Evolutionary conservation across 1,284 basidiomycete species (phyloP).

Genomic region (Leccinum proliferum): DNA sequence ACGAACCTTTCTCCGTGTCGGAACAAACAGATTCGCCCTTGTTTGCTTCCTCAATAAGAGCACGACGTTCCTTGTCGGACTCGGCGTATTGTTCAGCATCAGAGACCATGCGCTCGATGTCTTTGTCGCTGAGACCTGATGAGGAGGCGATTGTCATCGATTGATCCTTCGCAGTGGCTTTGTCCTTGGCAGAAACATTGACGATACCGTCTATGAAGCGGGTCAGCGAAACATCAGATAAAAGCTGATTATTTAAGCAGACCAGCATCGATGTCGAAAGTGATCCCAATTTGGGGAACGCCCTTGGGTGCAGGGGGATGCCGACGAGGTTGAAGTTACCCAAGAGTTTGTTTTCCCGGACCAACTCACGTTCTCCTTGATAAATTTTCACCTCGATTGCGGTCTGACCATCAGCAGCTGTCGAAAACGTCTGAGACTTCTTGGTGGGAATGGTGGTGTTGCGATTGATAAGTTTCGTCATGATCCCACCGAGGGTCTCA

Average conservation of each 20-base stretch:
- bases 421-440: slow-evolving; percentile 99
- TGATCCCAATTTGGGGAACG: slow-evolving; percentile 98
- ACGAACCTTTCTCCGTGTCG: slow-evolving; percentile 91
- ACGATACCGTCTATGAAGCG: slow-evolving; percentile 78
- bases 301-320: slow-evolving; percentile 98
- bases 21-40: slow-evolving; percentile 92
- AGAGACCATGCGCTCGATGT: slow-evolving; percentile 96
- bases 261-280: slow-evolving; percentile 98
- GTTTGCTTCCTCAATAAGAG: slow-evolving; percentile 95
- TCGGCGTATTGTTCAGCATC: slow-evolving; percentile 95
- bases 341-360: slow-evolving; percentile 97
- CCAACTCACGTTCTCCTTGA: slow-evolving; percentile 98
- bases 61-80: slow-evolving; percentile 82
- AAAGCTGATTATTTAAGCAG: slow-evolving; percentile 17
- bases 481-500: slow-evolving; percentile 97
- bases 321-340: slow-evolving; percentile 99
- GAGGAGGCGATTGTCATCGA: slow-evolving; percentile 97
- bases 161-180: slow-evolving; percentile 97
- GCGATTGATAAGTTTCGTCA: slow-evolving; percentile 93
- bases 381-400: slow-evolving; percentile 98
- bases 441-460: slow-evolving; percentile 99
- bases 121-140: slow-evolving; percentile 93
- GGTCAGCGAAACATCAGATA: not conserved
- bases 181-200: slow-evolving; percentile 95
- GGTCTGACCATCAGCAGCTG: slow-evolving; percentile 93